phyloP scores from a whole-genome alignment of 2,329 filamentous ascomycete genomes.

The Ophiosphaerella narmari region DNA sequence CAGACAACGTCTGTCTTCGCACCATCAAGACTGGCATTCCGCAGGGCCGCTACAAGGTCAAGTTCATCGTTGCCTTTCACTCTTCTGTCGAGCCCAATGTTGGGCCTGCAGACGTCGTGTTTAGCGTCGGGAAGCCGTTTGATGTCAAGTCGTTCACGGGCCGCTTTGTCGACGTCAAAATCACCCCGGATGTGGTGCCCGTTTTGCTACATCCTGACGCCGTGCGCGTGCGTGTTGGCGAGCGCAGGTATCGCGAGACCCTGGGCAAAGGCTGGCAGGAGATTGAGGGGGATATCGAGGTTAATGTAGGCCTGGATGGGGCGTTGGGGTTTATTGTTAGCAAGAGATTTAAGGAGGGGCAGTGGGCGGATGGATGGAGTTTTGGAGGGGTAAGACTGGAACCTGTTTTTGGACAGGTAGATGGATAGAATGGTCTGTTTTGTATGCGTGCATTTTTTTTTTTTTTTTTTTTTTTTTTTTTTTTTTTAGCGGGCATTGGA shows the following conservation, averaged over 20 bases:
- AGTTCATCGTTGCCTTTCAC: conserved; percentile 42
- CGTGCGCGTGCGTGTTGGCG: conserved; percentile 42
- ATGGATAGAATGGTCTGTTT: too few species aligned
- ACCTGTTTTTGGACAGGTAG: conserved; percentile 34
- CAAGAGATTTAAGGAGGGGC: conserved; percentile 39
- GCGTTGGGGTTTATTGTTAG: conserved; percentile 44
- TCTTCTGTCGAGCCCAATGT: conserved; percentile 13
- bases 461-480: too few species aligned
- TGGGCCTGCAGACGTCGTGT: conserved; percentile 38
- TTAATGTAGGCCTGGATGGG: conserved; percentile 44
- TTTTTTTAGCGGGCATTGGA: not conserved
- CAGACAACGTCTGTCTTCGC: conserved; percentile 42
- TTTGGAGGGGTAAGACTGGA: conserved; percentile 47
- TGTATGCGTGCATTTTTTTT: too few species aligned
- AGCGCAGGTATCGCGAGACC: conserved; percentile 30
- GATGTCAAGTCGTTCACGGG: conserved; percentile 36
- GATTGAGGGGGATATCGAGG: conserved; percentile 43
- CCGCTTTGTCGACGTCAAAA: conserved; percentile 44
- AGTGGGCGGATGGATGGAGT: conserved; percentile 43
- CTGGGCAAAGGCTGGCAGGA: conserved; percentile 44
- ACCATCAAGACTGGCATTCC: conserved; percentile 45
- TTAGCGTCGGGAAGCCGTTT: conserved; percentile 45
- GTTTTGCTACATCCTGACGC: conserved; percentile 46
- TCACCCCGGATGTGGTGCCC: conserved; percentile 44
- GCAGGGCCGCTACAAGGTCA: conserved; percentile 42